These are phyloP conservation scores for Inga leiocalycina DNA, from an alignment of 306 rosid genomes.

Conservation along the genomic window DNA sequence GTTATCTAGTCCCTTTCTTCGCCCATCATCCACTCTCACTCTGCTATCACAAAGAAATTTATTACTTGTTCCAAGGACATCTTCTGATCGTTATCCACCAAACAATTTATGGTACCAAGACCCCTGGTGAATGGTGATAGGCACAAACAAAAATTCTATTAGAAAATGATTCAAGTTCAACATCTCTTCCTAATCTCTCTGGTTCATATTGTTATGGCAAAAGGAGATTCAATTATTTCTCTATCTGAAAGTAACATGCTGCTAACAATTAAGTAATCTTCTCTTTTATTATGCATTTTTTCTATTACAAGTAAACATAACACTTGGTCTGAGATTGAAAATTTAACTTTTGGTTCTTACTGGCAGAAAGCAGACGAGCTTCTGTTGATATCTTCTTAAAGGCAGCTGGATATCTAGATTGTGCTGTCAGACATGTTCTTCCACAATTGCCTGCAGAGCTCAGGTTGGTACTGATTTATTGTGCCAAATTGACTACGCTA, in stretches of 20 bases:
- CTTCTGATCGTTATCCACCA: not conserved
- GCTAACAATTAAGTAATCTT: not conserved
- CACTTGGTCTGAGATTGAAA: not conserved
- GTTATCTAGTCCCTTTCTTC: not conserved
- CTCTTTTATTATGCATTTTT: not conserved
- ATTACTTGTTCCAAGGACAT: not conserved
- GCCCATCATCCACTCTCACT: not conserved
- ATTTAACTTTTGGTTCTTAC: slow-evolving; percentile 35
- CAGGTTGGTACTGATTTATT: slow-evolving; percentile 57
- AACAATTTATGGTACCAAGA: not conserved
- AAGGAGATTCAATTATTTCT: not conserved
- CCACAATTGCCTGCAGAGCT: slow-evolving; percentile 85
- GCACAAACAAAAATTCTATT: not conserved
- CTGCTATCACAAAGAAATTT: not conserved
- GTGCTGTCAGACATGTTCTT: slow-evolving; percentile 90
- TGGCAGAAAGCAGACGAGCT: slow-evolving; percentile 84
- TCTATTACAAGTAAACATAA: not conserved
- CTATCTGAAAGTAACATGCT: not conserved
- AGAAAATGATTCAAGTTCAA: not conserved
- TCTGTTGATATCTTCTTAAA: slow-evolving; percentile 83
- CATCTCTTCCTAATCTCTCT: not conserved
- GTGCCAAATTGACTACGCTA: not conserved
- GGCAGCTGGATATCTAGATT: slow-evolving; percentile 94
- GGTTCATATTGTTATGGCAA: not conserved
- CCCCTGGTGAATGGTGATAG: not conserved